phyloP scores from a whole-genome alignment of 768 basidiomycete species.

The Mycena galericulata region DNA sequence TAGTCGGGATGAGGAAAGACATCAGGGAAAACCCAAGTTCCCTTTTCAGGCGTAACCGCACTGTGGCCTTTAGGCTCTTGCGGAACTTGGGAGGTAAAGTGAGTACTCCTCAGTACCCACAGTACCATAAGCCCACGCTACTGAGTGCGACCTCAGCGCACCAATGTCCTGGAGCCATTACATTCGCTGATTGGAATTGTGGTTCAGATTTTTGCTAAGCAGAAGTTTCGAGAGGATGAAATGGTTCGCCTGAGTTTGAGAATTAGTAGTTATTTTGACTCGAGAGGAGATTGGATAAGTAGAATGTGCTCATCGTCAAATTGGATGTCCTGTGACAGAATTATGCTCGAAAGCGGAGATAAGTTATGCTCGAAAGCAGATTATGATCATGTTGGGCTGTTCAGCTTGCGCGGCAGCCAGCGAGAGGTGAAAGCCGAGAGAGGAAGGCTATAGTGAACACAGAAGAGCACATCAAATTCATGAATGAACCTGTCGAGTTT shows the following conservation, averaged over 20 bases:
- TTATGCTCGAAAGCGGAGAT: not conserved
- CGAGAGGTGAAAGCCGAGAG: not conserved
- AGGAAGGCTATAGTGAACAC: too few species aligned
- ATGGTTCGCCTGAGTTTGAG: not conserved
- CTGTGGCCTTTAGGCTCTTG: conserved; percentile 16
- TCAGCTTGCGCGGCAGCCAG: too few species aligned
- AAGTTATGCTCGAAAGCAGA: not conserved
- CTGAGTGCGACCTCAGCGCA: conserved; percentile 13
- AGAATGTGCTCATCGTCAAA: not conserved
- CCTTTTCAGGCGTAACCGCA: conserved; percentile 14
- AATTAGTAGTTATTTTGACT: not conserved
- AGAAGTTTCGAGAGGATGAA: not conserved
- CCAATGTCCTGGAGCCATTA: conserved; percentile 16
- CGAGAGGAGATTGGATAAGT: not conserved
- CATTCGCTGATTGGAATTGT: conserved; percentile 9
- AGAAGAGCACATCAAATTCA: too few species aligned
- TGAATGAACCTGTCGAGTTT: not conserved
- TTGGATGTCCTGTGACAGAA: not conserved
- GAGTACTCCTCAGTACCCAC: conserved; percentile 5
- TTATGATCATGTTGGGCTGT: not conserved
- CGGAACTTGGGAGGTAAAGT: conserved; percentile 10
- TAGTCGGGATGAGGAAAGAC: conserved; percentile 7
- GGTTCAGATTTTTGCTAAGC: not conserved
- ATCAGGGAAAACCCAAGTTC: conserved; percentile 18
- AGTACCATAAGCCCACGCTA: conserved; percentile 8